phyloP scores from a whole-genome alignment of 176 grass and related monocot genomes.

The Eleusine coracana region DNA sequence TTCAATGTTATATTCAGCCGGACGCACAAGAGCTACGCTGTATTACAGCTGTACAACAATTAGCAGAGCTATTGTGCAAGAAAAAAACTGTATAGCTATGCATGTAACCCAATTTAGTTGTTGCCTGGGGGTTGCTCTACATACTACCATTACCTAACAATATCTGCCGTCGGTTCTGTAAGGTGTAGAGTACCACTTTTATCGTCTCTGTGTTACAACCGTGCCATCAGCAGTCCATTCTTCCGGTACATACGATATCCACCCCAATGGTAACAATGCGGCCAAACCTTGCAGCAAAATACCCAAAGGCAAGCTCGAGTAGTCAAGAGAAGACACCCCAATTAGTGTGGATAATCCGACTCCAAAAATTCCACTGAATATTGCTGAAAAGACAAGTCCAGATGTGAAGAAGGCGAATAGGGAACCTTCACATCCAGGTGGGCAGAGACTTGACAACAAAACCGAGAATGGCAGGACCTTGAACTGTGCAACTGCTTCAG shows the following conservation, averaged over 20 bases:
- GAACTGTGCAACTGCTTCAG: constrained; percentile 89
- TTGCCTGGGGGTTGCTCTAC: constrained; percentile 15
- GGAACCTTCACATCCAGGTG: constrained; percentile 72
- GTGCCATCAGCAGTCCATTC: constrained; percentile 51
- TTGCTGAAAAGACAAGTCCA: constrained; percentile 73
- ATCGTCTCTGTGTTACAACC: constrained; percentile 45
- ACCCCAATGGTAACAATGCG: constrained; percentile 74
- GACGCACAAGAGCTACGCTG: not conserved
- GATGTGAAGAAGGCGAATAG: constrained; percentile 90
- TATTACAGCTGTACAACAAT: constrained; percentile 28
- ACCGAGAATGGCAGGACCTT: constrained; percentile 83
- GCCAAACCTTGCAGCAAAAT: constrained; percentile 76
- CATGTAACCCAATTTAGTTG: constrained; percentile 14
- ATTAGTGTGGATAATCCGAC: constrained; percentile 68
- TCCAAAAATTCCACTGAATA: constrained; percentile 69
- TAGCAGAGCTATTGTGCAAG: not conserved
- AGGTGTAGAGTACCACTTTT: not conserved
- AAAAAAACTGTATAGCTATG: constrained; percentile 33
- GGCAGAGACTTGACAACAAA: constrained; percentile 72
- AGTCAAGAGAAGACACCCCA: constrained; percentile 63
- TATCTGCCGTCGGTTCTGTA: constrained; percentile 12
- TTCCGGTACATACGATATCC: constrained; percentile 66
- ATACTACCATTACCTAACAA: constrained; percentile 29
- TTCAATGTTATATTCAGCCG: constrained; percentile 6
- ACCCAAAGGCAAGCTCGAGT: constrained; percentile 65